Percentiles rank a stretch among this genome's conserved stretches.
These are phyloP conservation scores for Xylariales sp. DNA, from an alignment of 2,329 filamentous ascomycete genomes.

Conservation along the genomic window DNA sequence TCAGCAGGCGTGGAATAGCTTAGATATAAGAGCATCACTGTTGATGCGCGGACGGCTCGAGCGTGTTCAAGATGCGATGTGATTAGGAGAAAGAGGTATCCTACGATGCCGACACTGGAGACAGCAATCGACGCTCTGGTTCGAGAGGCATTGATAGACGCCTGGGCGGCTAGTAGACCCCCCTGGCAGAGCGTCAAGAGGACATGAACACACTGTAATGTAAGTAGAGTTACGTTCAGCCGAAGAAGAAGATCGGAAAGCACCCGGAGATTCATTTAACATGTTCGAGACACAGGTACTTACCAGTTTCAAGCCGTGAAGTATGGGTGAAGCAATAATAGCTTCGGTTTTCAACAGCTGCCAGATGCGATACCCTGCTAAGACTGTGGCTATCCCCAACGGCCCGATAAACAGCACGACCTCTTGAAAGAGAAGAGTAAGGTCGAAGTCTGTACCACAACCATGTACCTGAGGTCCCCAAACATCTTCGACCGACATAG, in stretches of 20 bases:
- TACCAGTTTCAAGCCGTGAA: slow-evolving; percentile 2
- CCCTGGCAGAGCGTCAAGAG: background rate
- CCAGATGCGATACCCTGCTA: background rate
- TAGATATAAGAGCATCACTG: background rate
- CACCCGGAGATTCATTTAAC: too few species aligned
- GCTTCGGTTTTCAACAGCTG: background rate
- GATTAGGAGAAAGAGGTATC: background rate
- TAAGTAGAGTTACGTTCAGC: too few species aligned
- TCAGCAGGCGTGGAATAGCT: background rate
- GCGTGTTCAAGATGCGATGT: slow-evolving; percentile 1
- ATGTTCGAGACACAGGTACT: too few species aligned
- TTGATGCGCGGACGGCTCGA: background rate
- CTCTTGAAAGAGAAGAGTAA: slow-evolving; percentile 5
- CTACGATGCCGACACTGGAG: background rate
- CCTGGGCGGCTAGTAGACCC: slow-evolving; percentile 1
- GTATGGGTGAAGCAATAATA: slow-evolving; percentile 1
- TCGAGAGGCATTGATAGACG: background rate
- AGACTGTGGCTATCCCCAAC: background rate
- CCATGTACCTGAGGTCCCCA: slow-evolving; percentile 6
- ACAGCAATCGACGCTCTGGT: slow-evolving; percentile 2
- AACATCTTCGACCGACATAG: background rate
- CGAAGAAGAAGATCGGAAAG: too few species aligned
- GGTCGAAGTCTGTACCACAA: slow-evolving; percentile 4
- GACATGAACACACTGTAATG: background rate
- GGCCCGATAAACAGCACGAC: slow-evolving; percentile 3